phyloP scores from a whole-genome alignment of 1,284 basidiomycete species.

The Naganishia cerealis region DNA sequence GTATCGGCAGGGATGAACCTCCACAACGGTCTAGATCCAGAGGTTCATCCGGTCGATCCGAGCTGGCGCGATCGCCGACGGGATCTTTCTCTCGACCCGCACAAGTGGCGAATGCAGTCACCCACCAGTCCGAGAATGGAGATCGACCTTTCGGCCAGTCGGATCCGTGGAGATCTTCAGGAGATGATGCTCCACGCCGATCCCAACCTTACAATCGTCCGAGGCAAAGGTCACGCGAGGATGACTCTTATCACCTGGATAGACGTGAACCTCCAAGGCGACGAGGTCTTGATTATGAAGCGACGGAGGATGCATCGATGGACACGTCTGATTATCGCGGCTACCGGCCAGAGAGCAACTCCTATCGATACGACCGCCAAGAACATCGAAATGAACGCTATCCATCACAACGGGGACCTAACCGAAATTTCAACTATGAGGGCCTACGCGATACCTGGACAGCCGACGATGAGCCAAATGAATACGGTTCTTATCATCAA shows the following conservation, averaged over 20 bases:
- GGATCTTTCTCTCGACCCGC: conserved; percentile 9
- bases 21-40: neutral
- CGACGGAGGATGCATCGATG: neutral
- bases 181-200: neutral
- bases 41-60: neutral
- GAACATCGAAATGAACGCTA: neutral
- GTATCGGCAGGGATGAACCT: neutral
- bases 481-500: neutral
- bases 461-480: neutral
- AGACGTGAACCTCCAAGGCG: neutral
- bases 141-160: neutral
- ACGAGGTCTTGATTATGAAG: conserved; percentile 7
- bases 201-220: neutral
- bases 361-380: neutral
- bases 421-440: neutral
- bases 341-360: neutral
- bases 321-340: neutral
- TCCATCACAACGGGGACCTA: neutral
- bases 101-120: neutral
- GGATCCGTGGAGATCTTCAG: neutral
- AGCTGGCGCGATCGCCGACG: neutral
- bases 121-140: neutral
- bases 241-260: neutral
- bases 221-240: neutral
- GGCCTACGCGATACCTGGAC: no score